A percentile compares a stretch with the other conserved stretches of the same genome.
Evolutionary conservation across 305 asterid species (phyloP).

Genomic region (Rubia peregrina): DNA sequence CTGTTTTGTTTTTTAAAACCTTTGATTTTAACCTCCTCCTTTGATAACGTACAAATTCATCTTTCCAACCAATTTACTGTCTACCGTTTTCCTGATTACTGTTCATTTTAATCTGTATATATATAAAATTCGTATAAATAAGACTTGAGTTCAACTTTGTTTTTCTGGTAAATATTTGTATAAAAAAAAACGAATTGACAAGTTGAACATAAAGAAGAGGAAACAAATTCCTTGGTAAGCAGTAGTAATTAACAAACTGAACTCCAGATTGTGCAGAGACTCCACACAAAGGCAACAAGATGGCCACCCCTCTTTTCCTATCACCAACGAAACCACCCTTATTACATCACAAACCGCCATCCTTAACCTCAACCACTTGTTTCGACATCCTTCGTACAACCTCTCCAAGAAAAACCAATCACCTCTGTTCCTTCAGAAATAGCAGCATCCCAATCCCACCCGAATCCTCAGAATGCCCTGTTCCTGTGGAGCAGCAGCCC

Average conservation of each 20-base stretch:
- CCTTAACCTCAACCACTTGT: not conserved
- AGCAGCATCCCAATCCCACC: conserved; percentile 49
- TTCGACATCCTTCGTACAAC: not conserved
- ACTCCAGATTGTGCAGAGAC: not conserved
- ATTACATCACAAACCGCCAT: conserved; percentile 6
- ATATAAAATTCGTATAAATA: too few species aligned
- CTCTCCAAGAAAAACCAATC: not conserved
- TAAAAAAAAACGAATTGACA: too few species aligned
- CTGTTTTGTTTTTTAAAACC: too few species aligned
- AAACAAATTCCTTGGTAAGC: not conserved
- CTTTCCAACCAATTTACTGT: too few species aligned
- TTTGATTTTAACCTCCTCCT: too few species aligned
- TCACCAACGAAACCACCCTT: not conserved
- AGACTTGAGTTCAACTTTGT: too few species aligned
- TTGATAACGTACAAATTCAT: too few species aligned
- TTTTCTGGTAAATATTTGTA: too few species aligned
- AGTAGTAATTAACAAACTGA: not conserved
- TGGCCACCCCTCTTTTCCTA: not conserved
- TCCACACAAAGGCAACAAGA: not conserved
- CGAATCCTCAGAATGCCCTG: conserved; percentile 56
- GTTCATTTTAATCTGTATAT: too few species aligned
- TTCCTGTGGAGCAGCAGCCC: conserved; percentile 82
- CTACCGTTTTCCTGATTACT: too few species aligned
- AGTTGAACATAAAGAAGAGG: not conserved
- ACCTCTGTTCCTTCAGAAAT: conserved; percentile 42